Evolutionary conservation across 2,329 filamentous ascomycete genomes (phyloP), one percentile per base, ranked within the genome.

Genomic region (Taxawa tesnikishii): DNA sequence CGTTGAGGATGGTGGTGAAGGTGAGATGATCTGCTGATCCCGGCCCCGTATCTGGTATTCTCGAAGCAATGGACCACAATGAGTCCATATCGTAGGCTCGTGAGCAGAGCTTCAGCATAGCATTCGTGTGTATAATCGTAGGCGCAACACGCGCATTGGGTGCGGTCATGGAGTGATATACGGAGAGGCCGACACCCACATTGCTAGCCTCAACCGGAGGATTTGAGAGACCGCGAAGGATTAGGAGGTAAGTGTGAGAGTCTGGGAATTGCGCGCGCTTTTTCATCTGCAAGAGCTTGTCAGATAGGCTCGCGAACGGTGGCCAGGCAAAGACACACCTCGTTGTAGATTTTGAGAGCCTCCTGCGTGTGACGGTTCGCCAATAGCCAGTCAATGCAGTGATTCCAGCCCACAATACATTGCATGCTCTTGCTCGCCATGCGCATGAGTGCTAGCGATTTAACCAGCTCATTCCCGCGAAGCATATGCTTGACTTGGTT

Each of bases 311-410:
- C 11, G 6, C 12, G 17, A 13, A 5, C 8, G 8, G 2, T 9
- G 16, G 28, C 14, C 15, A 7, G 15, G 16, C 12, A 25, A 16
- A 6, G 31, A 37, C 64, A 40, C 54, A 82, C 80, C 55, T 96
- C 88, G 54, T 94, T 94, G 60, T 76, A 94, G n/a, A 84, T 63
- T 57, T 81, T 85, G 36, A 93, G 58, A 12, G 82, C 87, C 13
- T 64, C 59, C 38, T 67, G 66, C 19, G 84, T 55, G 31, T 67
- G 67, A 26, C 71, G 63, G 15, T 73, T 62, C 26, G 67, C 58
- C 53, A 94, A 59, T 39, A 73, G 64, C 53, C 84, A 74, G 36
- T 78, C 70, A 35, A 98, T 77, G 27, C 94, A 56, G 49, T 82
- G 73, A 55, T 96, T 96, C 87, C 88, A 98, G 37, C 80, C 76